Base-by-base conservation (phyloP, 2,329 filamentous ascomycete genomes). In the Thermothelomyces thermophilus region DNA sequence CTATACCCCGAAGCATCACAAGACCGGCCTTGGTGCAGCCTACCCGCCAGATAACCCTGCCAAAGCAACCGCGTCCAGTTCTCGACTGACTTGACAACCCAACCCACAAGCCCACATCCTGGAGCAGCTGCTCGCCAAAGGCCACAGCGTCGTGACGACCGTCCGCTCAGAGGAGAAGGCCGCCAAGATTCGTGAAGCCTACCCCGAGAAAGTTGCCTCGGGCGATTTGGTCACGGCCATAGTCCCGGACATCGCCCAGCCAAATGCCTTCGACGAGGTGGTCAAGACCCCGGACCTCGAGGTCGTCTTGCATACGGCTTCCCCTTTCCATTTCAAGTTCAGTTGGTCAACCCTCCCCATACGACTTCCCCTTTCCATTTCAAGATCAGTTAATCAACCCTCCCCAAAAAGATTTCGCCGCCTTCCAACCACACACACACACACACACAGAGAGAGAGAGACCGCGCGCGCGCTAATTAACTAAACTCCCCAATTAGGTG, bases 221-320 rank as follows among this genome's bases (percentile, higher is more conserved):
- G 56, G 57, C 16, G 68, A 70, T 28, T 73, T 82, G 16, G 60
- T 67, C 28, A 68, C 76, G 11, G 70, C 65, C 48, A 82, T 93
- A 58, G 87, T 94, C 20, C 80, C 84, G 16, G 88, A 95, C 63
- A 86, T 95, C 58, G 86, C 87, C 3, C 67, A 82, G 61, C 75
- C 81, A 37, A 75, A 76, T 48, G 88, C 89, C 50, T 95, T 95
- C 63, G 82, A 87, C 60, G 73, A 82, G 59, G 80, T 77, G 1
- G 71, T 76, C 54, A 66, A 70, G 64, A 69, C 63, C 3, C 71
- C 74, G 1, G 73, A 70, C 22, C 65, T 82, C 46, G 73, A 78
- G 50, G 74, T 74, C 42, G 77, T 83, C 34, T 67, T 82, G 46
- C 79, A 83, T 67, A 80, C 79, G 2, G 80, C 80, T 0, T 80